phyloP scores from a whole-genome alignment of 2,329 filamentous ascomycete genomes.

The Colletotrichum sp. region DNA sequence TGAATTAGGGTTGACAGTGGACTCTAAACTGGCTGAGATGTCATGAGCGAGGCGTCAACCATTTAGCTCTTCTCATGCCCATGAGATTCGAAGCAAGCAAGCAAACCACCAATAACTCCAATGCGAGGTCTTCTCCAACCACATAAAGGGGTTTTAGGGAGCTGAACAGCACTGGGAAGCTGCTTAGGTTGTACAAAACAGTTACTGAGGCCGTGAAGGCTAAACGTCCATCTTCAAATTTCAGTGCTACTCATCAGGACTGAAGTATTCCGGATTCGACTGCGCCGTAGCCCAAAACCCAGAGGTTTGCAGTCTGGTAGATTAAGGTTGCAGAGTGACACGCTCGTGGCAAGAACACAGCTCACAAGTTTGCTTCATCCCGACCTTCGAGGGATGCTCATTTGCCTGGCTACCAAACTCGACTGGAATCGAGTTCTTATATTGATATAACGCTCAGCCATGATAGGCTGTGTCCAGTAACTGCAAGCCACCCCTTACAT shows the following conservation, averaged over 20 bases:
- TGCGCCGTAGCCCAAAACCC: fast-evolving
- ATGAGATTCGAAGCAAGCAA: no score
- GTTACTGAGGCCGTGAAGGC: not conserved
- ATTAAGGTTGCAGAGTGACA: fast-evolving
- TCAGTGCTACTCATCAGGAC: not conserved
- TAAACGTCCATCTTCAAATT: fast-evolving
- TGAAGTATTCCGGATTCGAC: not conserved
- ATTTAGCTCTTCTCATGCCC: no score
- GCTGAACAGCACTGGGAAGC: not conserved
- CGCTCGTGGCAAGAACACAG: not conserved
- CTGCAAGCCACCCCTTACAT: fast-evolving
- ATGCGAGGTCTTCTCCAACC: no score
- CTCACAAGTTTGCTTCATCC: fast-evolving
- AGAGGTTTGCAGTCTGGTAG: not conserved
- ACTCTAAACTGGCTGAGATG: no score
- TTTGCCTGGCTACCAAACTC: not conserved
- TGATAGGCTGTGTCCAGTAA: not conserved
- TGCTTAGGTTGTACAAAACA: fast-evolving
- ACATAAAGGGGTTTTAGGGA: no score
- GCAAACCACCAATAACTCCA: no score
- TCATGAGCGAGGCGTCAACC: not conserved
- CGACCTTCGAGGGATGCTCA: not conserved
- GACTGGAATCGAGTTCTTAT: not conserved
- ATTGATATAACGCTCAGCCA: not conserved
- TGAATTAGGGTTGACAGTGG: no score